phyloP scores from a whole-genome alignment of 257 asterid species.

The Parsonsia alboflavescens region DNA sequence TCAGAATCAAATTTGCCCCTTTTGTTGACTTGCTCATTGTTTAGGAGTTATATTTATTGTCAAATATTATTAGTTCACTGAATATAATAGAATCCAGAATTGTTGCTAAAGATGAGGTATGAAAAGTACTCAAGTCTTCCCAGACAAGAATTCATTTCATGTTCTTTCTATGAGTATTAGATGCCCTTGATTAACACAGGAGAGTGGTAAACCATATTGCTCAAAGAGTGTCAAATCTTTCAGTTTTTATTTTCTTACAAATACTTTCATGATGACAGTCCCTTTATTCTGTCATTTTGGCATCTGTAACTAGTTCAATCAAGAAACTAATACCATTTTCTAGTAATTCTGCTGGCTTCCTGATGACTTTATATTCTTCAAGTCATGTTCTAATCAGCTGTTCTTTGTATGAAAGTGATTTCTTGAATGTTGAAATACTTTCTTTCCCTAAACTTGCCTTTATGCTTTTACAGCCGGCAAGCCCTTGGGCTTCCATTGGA shows the following conservation, averaged over 20 bases:
- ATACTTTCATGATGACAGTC: neutral
- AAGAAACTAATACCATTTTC: neutral
- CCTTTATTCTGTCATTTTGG: neutral
- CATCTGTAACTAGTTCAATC: neutral
- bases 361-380: neutral
- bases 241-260: neutral
- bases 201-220: neutral
- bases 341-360: neutral
- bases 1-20: neutral
- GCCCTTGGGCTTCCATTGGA: constrained; percentile 88
- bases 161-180: neutral
- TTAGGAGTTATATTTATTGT: neutral
- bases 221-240: neutral
- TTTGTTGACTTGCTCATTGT: neutral
- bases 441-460: constrained; percentile 4
- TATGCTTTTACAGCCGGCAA: constrained; percentile 57
- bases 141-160: neutral
- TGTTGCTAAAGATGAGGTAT: neutral
- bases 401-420: neutral
- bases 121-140: neutral
- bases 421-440: neutral
- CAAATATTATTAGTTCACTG: neutral
- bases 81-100: neutral
- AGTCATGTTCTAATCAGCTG: neutral
- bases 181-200: neutral